phyloP scores from a whole-genome alignment of 2,329 filamentous ascomycete genomes.

The Lachnum nothofagi region DNA sequence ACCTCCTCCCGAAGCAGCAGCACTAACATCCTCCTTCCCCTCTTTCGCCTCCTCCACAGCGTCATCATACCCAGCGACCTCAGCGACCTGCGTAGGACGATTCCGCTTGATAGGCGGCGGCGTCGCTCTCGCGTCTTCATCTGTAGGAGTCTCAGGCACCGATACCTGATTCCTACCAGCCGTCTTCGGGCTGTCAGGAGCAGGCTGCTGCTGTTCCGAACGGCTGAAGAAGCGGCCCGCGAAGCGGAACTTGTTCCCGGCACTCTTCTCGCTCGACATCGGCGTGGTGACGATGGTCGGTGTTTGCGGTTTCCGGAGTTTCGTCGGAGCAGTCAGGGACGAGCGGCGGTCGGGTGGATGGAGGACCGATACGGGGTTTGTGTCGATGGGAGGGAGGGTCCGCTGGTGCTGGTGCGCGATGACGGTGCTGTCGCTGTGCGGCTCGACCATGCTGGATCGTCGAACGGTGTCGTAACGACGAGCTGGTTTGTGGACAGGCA shows the following conservation, averaged over 20 bases:
- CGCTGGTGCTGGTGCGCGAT: neutral
- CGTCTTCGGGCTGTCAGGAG: slow-evolving; percentile 2
- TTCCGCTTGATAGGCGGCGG: slow-evolving; percentile 27
- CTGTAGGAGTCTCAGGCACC: too few relatives aligned
- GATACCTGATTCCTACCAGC: too few relatives aligned
- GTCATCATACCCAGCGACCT: neutral
- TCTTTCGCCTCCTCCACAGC: neutral
- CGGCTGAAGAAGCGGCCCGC: neutral
- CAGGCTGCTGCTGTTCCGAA: neutral
- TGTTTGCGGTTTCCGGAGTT: slow-evolving; percentile 16
- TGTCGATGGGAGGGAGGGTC: slow-evolving; percentile 13
- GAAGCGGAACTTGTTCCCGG: neutral
- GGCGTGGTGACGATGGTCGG: neutral
- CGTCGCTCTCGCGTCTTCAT: slow-evolving; percentile 22
- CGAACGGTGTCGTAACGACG: slow-evolving; percentile 18
- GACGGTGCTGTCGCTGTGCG: slow-evolving; percentile 21
- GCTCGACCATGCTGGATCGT: slow-evolving; percentile 18
- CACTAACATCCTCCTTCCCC: neutral
- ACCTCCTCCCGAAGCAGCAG: too few relatives aligned
- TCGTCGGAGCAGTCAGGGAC: slow-evolving; percentile 23
- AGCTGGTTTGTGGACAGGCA: slow-evolving; percentile 17
- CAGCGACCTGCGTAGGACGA: slow-evolving; percentile 8
- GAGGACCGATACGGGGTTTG: slow-evolving; percentile 7
- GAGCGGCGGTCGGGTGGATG: slow-evolving; percentile 28
- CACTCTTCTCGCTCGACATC: neutral